Evolutionary conservation across 2,329 filamentous ascomycete species (phyloP).

Genomic region (Keithomyces neogunnii): DNA sequence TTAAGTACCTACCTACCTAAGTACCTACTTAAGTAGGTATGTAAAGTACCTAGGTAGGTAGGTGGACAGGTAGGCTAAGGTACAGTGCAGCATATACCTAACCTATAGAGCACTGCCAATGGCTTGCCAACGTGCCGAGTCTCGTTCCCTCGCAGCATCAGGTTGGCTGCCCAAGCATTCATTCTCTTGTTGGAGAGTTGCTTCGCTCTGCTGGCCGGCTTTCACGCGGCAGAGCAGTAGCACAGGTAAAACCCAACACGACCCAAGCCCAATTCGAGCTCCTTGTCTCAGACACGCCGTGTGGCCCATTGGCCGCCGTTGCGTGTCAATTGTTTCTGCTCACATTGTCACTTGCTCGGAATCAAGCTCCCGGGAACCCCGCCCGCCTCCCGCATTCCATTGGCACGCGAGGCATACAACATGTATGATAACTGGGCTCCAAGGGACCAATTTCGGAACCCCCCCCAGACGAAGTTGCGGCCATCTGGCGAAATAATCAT

Average conservation of each 20-base stretch:
- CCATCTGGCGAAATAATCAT: background rate
- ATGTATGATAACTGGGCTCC: background rate
- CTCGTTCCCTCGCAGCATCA: too few relatives aligned
- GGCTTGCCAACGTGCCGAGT: too few relatives aligned
- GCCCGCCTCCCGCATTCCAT: constrained; percentile 9
- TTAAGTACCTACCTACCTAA: too few relatives aligned
- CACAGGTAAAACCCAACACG: background rate
- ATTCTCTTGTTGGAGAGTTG: too few relatives aligned
- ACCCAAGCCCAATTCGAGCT: background rate
- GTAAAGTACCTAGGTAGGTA: too few relatives aligned
- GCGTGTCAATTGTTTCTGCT: background rate
- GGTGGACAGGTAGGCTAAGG: too few relatives aligned
- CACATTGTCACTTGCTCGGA: too few relatives aligned
- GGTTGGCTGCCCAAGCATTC: too few relatives aligned
- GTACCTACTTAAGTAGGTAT: too few relatives aligned
- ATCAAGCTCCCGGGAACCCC: background rate
- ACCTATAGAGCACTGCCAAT: too few relatives aligned
- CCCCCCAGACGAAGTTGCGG: background rate
- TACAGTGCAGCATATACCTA: too few relatives aligned
- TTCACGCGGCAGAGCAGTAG: background rate
- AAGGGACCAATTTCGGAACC: background rate
- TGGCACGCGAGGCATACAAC: background rate
- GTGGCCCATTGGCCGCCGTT: background rate
- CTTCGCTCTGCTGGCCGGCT: too few relatives aligned
- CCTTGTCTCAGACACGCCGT: background rate